Base-by-base conservation (phyloP, 257 asterid species). In the Paraleonurus japonicus region DNA sequence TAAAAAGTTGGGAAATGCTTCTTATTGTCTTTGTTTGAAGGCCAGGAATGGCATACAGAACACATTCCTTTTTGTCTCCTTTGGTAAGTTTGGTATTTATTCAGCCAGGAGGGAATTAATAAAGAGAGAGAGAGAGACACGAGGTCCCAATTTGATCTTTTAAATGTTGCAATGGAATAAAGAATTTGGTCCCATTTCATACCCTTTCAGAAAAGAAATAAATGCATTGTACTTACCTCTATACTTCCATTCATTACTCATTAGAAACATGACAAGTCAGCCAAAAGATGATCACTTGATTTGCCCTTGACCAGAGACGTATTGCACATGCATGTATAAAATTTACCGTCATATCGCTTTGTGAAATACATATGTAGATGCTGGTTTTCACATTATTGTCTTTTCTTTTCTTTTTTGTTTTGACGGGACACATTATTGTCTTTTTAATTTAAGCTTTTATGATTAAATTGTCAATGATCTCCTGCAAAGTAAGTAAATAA, bases 41-140 rank as follows among this genome's bases (percentile, higher is more conserved):
- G 86, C 81, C 70, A 81, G 84, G 94, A 81, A 78, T 87, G 78
- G 90, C 79, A 84, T 78, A 78, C 61, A 61, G 88, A 88, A 86
- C 80, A 78, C 82, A 88, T 86, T 85, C 91, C 75, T 23, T 84
- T 80, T 73, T 85, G 88, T 88, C 87, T 79, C 89, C 92, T 80
- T 81, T 77, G 58, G 83, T 75, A 79, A 80, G 85, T 81, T 86
- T 79, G 88, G 90, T 81, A 90, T 83, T 80, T 84, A 86, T 85
- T 90, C 90, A 84, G 79, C 70, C 76, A n/a, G 73, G 68, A 85
- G 70, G 70, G 84, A 76, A 72, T 72, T 79, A 70, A 76, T 77
- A 83, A 79, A 73, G 80, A 65, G 76, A 71, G 79, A 69, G 20
- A n/a, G 22, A 47, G 22, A 69, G 79, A 77, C 37, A 69, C 79